phyloP scores from a whole-genome alignment of 202 grass and related monocot genomes.

The Brachypodium distachyon region DNA sequence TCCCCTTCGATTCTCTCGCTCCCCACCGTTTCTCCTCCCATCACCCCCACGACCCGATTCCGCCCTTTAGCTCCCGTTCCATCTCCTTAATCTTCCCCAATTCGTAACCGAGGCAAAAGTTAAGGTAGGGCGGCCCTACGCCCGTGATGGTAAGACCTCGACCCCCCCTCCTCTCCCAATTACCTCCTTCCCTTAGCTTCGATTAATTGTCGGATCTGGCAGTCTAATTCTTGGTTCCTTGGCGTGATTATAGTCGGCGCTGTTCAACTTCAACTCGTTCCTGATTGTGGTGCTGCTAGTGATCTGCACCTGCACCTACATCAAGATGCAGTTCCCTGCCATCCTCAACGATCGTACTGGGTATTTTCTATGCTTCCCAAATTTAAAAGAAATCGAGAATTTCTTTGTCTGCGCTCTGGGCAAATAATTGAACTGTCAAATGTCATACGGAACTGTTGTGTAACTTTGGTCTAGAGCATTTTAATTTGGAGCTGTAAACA shows the following conservation, averaged over 20 bases:
- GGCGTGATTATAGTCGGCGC: conserved; percentile 53
- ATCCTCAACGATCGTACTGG: conserved; percentile 78
- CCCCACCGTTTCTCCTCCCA: too few species aligned
- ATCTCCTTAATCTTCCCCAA: too few species aligned
- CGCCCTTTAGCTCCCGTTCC: too few species aligned
- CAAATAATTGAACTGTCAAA: background rate
- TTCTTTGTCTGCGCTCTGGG: background rate
- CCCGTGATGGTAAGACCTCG: conserved; percentile 34
- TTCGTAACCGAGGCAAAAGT: too few species aligned
- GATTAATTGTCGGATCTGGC: background rate
- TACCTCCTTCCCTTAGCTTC: background rate
- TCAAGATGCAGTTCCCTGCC: conserved; percentile 88
- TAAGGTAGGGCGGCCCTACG: too few species aligned
- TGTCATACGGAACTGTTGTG: too few species aligned
- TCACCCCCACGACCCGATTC: too few species aligned
- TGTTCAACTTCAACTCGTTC: conserved; percentile 95
- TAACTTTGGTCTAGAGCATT: background rate
- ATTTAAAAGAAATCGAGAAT: background rate
- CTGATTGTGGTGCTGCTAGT: conserved; percentile 79
- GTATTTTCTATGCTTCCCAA: conserved; percentile 13
- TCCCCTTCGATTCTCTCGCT: too few species aligned
- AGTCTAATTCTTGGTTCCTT: background rate
- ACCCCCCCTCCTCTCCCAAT: too few species aligned
- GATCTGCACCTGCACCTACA: conserved; percentile 91
- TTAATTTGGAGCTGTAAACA: background rate